Conservation (phyloP, 1,284 basidiomycete species). For the Anthracocystis walkeri region DNA sequence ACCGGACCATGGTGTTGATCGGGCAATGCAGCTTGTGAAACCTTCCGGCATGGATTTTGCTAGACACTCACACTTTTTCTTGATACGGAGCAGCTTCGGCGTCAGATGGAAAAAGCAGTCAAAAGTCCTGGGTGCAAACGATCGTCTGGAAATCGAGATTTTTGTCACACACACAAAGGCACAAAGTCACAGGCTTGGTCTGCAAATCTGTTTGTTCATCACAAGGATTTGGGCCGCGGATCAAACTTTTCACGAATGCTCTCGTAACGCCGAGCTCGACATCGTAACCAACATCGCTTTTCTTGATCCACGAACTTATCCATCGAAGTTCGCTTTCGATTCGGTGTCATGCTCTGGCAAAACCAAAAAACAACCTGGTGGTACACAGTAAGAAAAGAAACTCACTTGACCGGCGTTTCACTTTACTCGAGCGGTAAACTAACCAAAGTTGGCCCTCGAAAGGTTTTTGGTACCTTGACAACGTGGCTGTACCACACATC, state of each 20-base stretch:
- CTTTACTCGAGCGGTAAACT: too few species aligned
- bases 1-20: slow-evolving; percentile 12
- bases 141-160: background rate
- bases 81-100: slow-evolving; percentile 2
- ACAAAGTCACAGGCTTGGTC: background rate
- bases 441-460: too few species aligned
- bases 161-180: background rate
- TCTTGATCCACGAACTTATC: too few species aligned
- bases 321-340: too few species aligned
- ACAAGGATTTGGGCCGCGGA: background rate
- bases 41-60: background rate
- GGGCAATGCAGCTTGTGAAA: slow-evolving; percentile 34
- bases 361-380: too few species aligned
- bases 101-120: background rate
- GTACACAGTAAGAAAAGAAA: too few species aligned
- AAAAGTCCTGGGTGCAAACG: slow-evolving; percentile 10
- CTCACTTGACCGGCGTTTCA: too few species aligned
- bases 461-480: background rate
- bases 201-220: slow-evolving; percentile 4
- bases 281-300: too few species aligned
- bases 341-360: too few species aligned
- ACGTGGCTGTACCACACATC: too few species aligned
- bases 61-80: background rate
- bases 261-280: too few species aligned
- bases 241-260: background rate